phyloP scores from a whole-genome alignment of 2,329 filamentous ascomycete genomes.

The Cercospora berteroae region DNA sequence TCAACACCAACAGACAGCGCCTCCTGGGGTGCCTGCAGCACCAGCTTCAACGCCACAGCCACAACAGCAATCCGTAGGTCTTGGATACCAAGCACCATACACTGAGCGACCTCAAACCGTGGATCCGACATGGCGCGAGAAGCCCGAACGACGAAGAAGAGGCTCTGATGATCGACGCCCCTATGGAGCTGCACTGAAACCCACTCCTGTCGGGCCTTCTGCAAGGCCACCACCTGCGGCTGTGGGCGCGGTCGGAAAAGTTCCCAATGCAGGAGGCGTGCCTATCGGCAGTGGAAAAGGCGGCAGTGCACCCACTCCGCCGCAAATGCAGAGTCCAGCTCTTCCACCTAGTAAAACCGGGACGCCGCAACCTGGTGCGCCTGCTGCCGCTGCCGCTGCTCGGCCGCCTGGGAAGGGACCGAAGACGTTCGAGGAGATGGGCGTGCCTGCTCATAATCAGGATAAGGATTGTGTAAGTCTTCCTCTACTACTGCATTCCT shows the following conservation, averaged over 20 bases:
- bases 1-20: slow-evolving; percentile 24
- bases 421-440: slow-evolving; percentile 98
- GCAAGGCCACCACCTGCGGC: background rate
- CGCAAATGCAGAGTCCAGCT: slow-evolving; percentile 17
- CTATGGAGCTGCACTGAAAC: slow-evolving; percentile 4
- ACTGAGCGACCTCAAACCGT: slow-evolving; percentile 40
- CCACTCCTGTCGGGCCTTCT: background rate
- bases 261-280: slow-evolving; percentile 1
- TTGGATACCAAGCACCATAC: slow-evolving; percentile 44
- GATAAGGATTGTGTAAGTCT: slow-evolving; percentile 78
- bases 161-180: slow-evolving; percentile 17
- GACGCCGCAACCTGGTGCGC: slow-evolving; percentile 28
- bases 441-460: slow-evolving; percentile 77
- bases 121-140: slow-evolving; percentile 22
- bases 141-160: slow-evolving; percentile 13
- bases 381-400: slow-evolving; percentile 25
- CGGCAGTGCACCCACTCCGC: slow-evolving; percentile 21
- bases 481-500: too few relatives aligned
- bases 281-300: background rate
- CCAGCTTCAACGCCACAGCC: background rate
- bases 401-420: slow-evolving; percentile 68
- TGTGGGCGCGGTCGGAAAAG: background rate
- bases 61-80: slow-evolving; percentile 24
- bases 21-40: slow-evolving; percentile 12
- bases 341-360: slow-evolving; percentile 30